These are phyloP conservation scores for Auricularia heimuer DNA, from an alignment of 768 basidiomycete species.

Conservation along the genomic window DNA sequence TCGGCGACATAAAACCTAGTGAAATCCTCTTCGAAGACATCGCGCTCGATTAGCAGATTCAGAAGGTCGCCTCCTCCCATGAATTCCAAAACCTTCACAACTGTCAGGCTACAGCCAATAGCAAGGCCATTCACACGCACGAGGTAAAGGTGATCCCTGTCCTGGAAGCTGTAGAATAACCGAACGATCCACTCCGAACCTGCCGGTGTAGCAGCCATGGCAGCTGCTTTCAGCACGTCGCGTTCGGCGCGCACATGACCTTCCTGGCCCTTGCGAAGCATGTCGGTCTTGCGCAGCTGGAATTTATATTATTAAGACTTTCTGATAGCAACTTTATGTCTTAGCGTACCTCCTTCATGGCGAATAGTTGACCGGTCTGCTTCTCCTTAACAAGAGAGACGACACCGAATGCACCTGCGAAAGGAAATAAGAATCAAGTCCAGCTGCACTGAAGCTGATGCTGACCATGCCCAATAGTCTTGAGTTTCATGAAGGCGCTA, in stretches of 20 bases:
- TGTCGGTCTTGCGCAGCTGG: conserved; percentile 81
- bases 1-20: conserved; percentile 92
- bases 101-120: neutral
- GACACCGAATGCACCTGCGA: conserved; percentile 85
- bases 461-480: conserved; percentile 89
- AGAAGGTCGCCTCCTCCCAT: conserved; percentile 97
- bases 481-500: conserved; percentile 77
- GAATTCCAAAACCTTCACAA: conserved; percentile 68
- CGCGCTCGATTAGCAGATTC: conserved; percentile 87
- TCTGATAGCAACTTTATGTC: conserved; percentile 13
- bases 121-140: conserved; percentile 35
- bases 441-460: neutral
- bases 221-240: conserved; percentile 86
- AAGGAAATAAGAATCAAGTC: conserved; percentile 9
- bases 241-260: conserved; percentile 95
- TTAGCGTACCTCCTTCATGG: conserved; percentile 83
- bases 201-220: conserved; percentile 61
- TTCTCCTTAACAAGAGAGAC: conserved; percentile 86
- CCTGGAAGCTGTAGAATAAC: conserved; percentile 89
- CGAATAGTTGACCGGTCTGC: conserved; percentile 69
- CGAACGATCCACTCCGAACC: conserved; percentile 91
- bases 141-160: conserved; percentile 89
- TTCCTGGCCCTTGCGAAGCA: conserved; percentile 94
- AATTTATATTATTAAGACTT: conserved; percentile 8
- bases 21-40: conserved; percentile 85